A percentile compares a stretch with the other conserved stretches of the same genome.
These are phyloP conservation scores for Toxoplasma gondii DNA, from an alignment of 169 alveolate species.

Conservation along the genomic window DNA sequence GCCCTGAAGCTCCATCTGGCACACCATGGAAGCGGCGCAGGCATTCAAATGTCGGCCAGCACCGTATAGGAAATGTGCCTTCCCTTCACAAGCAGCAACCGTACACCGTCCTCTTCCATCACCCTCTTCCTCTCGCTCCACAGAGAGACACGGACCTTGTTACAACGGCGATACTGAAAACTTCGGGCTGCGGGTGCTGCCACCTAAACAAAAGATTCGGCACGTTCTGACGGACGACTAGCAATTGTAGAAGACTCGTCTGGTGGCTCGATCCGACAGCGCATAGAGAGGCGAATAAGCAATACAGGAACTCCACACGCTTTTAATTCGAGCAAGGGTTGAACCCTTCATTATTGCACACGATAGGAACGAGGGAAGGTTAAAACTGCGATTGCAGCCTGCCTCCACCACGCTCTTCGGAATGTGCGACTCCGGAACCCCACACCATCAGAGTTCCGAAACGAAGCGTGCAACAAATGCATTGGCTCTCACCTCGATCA, in stretches of 20 bases:
- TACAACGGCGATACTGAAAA: too few relatives aligned
- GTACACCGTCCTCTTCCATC: too few relatives aligned
- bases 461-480: neutral
- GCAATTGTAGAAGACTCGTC: too few relatives aligned
- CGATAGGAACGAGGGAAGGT: conserved; percentile 31
- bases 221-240: too few relatives aligned
- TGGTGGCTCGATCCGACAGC: conserved; percentile 1
- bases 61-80: conserved; percentile 36
- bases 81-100: neutral
- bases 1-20: neutral
- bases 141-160: too few relatives aligned
- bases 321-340: conserved; percentile 10
- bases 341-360: neutral
- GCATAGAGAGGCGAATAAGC: neutral
- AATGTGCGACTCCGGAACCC: neutral
- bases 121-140: too few relatives aligned
- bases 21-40: conserved; percentile 33
- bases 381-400: neutral
- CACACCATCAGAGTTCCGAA: too few relatives aligned
- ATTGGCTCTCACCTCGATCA: neutral
- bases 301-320: neutral
- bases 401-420: conserved; percentile 16
- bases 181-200: too few relatives aligned
- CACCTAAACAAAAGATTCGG: too few relatives aligned
- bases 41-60: neutral